Conservation (phyloP, 495 filamentous ascomycete species). For the Ramalina intermedia region DNA sequence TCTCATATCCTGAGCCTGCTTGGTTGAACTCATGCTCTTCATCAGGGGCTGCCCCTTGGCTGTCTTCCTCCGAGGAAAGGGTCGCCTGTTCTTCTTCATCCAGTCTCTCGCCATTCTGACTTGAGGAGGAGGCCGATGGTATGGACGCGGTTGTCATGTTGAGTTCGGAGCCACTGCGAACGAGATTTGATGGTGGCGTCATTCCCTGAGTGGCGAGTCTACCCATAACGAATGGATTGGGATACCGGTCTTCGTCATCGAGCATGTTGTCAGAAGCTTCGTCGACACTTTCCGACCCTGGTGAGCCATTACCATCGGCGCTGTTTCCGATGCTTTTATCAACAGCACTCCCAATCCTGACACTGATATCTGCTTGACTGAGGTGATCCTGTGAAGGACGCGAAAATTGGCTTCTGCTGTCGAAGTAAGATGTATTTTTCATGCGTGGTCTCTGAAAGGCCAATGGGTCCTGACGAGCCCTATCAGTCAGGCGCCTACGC, state of each 20-base stretch:
- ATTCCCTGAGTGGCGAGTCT: no score
- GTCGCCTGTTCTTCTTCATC: no score
- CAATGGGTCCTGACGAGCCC: background rate
- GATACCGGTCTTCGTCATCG: background rate
- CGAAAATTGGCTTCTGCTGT: background rate
- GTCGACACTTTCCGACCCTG: background rate
- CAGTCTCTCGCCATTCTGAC: no score
- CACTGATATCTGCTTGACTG: constrained; percentile 2
- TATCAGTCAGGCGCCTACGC: constrained; percentile 6
- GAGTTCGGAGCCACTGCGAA: no score
- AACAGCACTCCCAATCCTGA: constrained; percentile 4
- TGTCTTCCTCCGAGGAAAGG: no score
- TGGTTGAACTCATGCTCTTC: no score
- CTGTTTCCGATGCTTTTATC: background rate
- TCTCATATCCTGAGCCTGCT: no score
- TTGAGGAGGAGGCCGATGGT: no score
- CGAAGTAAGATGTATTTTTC: background rate
- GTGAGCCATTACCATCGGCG: background rate
- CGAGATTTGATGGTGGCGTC: no score
- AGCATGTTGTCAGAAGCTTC: background rate
- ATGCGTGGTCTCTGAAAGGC: background rate
- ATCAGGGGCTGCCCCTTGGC: no score
- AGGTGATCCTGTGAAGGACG: background rate
- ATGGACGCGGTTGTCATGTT: no score
- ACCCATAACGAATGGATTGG: background rate